Evolutionary conservation across 2,329 filamentous ascomycete genomes (phyloP).

Genomic region (Helotiales sp.): DNA sequence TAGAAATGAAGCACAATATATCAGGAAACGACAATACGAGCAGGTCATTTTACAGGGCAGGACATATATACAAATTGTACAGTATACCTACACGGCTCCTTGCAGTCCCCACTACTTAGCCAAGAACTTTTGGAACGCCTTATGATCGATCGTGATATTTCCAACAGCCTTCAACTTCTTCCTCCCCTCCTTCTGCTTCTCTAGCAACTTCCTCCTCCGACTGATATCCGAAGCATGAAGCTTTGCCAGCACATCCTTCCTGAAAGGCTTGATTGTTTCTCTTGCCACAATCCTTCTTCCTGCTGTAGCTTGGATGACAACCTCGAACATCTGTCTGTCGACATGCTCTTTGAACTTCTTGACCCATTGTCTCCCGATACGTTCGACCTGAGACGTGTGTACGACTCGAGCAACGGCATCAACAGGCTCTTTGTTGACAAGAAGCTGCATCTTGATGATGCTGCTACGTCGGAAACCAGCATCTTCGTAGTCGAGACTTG

Average conservation of each 20-base stretch:
- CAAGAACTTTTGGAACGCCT: slow-evolving; percentile 92
- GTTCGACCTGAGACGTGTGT: slow-evolving; percentile 77
- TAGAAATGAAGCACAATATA: not conserved
- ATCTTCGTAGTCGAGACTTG: slow-evolving; percentile 95
- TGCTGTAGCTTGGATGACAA: slow-evolving; percentile 88
- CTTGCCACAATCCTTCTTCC: slow-evolving; percentile 82
- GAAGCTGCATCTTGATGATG: slow-evolving; percentile 84
- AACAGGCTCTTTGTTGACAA: slow-evolving; percentile 91
- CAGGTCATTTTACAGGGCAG: not conserved
- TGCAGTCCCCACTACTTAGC: slow-evolving; percentile 58
- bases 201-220: slow-evolving; percentile 80
- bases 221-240: slow-evolving; percentile 88
- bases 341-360: slow-evolving; percentile 97
- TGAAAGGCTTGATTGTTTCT: slow-evolving; percentile 93
- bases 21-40: not conserved
- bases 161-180: slow-evolving; percentile 84
- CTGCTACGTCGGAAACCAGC: slow-evolving; percentile 79
- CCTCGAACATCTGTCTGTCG: slow-evolving; percentile 94
- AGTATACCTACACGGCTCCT: not conserved
- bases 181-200: slow-evolving; percentile 94
- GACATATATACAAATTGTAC: not conserved
- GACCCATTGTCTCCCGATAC: slow-evolving; percentile 85
- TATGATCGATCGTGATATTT: slow-evolving; percentile 94
- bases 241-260: slow-evolving; percentile 93
- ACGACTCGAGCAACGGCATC: slow-evolving; percentile 93